Base-by-base conservation (phyloP, 352 stramenopile genomes). In the Globisporangium spinosum region DNA sequence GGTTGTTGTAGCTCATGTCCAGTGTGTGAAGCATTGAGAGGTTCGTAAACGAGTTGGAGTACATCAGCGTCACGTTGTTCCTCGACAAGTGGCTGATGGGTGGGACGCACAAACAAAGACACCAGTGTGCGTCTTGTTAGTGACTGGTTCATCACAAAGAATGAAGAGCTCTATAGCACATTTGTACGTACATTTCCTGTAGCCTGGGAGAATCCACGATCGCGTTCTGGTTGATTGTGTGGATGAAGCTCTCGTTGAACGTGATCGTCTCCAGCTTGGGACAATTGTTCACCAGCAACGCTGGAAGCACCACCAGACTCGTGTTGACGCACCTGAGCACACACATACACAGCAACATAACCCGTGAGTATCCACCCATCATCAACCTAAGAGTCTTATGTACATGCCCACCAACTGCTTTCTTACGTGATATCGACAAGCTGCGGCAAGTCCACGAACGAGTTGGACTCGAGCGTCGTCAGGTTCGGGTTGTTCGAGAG, bases 401-500 rank as follows among this genome's bases (percentile, higher is more conserved):
- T n/a, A 17, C 23, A 40, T 35, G 8, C n/a, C 13, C 13, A 23
- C 12, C 20, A 29, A 9, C 13, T 35, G 32, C 9, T 23, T 17
- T 3, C 70, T n/a, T 75, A 89, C 81, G 70, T 60, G 43, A 91
- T 76, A 45, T 70, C 73, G 32, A 82, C 58, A 0, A 91, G 74
- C 58, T 70, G 55, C 10, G 76, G 62, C 56, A 89, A 65, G 38
- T 75, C 69, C 34, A 68, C 76, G 45, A 91, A 91, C 3, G 78
- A 79, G 32, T 77, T 68, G 0, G 80, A 25, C 35, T 80, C 70
- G n/a, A 91, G 71, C 65, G 69, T 64, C 29, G 74, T 81, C 38
- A 91, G 68, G 13, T 62, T 65, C 23, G 78, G 79, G 67, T 91
- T 91, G 59, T 83, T 68, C 0, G 83, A 91, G 5, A 89, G 54